Percentiles rank a stretch among this genome's conserved stretches.
Evolutionary conservation across 2,329 filamentous ascomycete genomes (phyloP).

Genomic region (Colletotrichum lentis): DNA sequence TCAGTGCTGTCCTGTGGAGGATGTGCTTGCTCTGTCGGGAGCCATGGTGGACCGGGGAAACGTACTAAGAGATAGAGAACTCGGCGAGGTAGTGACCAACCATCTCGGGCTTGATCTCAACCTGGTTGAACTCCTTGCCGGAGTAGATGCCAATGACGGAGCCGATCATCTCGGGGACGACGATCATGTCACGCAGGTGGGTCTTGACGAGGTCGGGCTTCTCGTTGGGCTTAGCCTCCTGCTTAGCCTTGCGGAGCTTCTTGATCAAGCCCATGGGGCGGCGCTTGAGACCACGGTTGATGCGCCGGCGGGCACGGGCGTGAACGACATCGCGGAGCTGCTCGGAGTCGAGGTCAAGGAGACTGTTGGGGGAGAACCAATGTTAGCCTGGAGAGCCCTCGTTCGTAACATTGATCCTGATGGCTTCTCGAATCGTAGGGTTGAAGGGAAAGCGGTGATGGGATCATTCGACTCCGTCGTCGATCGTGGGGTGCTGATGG

Average conservation of each 20-base stretch:
- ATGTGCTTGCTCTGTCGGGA: neutral
- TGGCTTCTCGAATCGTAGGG: constrained; percentile 7
- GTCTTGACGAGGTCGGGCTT: constrained; percentile 99
- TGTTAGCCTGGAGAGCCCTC: constrained; percentile 33
- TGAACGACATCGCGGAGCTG: constrained; percentile 99
- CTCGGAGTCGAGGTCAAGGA: constrained; percentile 97
- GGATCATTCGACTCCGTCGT: neutral
- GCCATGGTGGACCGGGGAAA: constrained; percentile 46
- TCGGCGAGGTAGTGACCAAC: constrained; percentile 99
- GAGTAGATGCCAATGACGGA: constrained; percentile 99
- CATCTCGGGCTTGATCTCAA: constrained; percentile 99
- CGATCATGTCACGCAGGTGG: constrained; percentile 99
- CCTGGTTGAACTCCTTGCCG: constrained; percentile 99
- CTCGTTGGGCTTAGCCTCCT: constrained; percentile 99
- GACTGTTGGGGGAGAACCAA: constrained; percentile 62
- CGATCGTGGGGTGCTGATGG: constrained; percentile 10
- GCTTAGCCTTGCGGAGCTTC: constrained; percentile 99
- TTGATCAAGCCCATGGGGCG: constrained; percentile 99
- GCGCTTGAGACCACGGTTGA: constrained; percentile 99
- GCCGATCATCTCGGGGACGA: constrained; percentile 99
- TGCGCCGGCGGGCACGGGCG: constrained; percentile 96
- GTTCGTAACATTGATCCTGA: constrained; percentile 21
- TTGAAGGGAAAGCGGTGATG: constrained; percentile 1
- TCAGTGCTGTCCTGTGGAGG: constrained; percentile 54
- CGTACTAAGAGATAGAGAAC: constrained; percentile 99